phyloP scores from a whole-genome alignment of 2,329 filamentous ascomycete genomes.

The Colletotrichum costaricense region DNA sequence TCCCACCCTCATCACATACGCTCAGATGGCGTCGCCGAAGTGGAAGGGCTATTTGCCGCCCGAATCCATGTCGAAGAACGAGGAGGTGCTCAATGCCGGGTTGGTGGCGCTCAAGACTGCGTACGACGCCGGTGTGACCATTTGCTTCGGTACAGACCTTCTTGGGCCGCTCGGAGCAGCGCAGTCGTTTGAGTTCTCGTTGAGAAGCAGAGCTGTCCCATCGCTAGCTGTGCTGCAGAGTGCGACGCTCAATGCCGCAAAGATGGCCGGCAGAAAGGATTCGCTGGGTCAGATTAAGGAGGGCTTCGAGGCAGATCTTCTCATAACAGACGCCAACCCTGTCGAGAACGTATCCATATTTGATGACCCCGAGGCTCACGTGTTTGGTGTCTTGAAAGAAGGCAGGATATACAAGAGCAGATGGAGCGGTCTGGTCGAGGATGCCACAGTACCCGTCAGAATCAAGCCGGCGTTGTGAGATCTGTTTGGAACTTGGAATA shows the following conservation, averaged over 20 bases:
- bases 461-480: slow-evolving; percentile 21
- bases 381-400: slow-evolving; percentile 66
- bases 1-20: slow-evolving; percentile 65
- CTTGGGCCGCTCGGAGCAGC: slow-evolving; percentile 45
- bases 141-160: slow-evolving; percentile 64
- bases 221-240: slow-evolving; percentile 42
- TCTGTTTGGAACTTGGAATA: too few species aligned
- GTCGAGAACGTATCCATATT: slow-evolving; percentile 64
- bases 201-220: slow-evolving; percentile 41
- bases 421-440: slow-evolving; percentile 37
- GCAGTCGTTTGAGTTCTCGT: slow-evolving; percentile 47
- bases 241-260: slow-evolving; percentile 60
- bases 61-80: slow-evolving; percentile 60
- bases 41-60: slow-evolving; percentile 57
- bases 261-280: slow-evolving; percentile 56
- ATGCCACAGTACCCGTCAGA: slow-evolving; percentile 32
- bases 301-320: slow-evolving; percentile 64
- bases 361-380: slow-evolving; percentile 54
- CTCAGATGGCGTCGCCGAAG: slow-evolving; percentile 57
- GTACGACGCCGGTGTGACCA: slow-evolving; percentile 62
- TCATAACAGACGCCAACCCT: slow-evolving; percentile 64
- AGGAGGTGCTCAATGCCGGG: slow-evolving; percentile 59
- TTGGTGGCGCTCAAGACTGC: slow-evolving; percentile 60
- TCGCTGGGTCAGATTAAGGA: slow-evolving; percentile 61
- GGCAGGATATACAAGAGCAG: slow-evolving; percentile 53